Percentiles rank a stretch among this genome's conserved stretches.
Evolutionary conservation across 176 grass and related monocot species (phyloP).

Genomic region (Raddia guianensis): DNA sequence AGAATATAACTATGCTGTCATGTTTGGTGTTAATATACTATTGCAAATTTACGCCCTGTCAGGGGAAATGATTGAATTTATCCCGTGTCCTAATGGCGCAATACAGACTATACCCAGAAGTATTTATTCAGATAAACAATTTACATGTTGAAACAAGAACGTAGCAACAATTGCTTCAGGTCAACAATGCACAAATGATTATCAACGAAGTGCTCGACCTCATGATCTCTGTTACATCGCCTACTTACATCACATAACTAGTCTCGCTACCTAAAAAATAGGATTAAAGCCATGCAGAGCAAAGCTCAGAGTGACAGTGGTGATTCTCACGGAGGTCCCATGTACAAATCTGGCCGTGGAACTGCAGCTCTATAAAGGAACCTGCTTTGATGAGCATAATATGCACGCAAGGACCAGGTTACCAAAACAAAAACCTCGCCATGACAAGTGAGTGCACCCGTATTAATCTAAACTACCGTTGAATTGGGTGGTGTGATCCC

Average conservation of each 20-base stretch:
- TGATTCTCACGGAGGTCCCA: conserved; percentile 33
- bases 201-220: conserved; percentile 6
- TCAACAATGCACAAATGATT: conserved; percentile 39
- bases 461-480: conserved; percentile 48
- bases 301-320: conserved; percentile 22
- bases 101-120: too few relatives aligned
- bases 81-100: too few relatives aligned
- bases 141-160: conserved; percentile 3
- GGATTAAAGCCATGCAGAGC: conserved; percentile 25
- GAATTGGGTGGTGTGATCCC: conserved; percentile 70
- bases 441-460: background rate
- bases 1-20: too few relatives aligned
- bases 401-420: conserved; percentile 27
- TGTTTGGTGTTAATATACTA: too few relatives aligned
- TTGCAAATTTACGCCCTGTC: too few relatives aligned
- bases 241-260: conserved; percentile 46
- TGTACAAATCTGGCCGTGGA: conserved; percentile 47
- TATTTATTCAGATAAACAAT: background rate
- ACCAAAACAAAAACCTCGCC: conserved; percentile 40
- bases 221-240: conserved; percentile 5
- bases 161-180: conserved; percentile 21
- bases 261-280: conserved; percentile 43
- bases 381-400: conserved; percentile 27
- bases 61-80: too few relatives aligned
- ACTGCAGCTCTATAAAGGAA: conserved; percentile 24